phyloP scores from a whole-genome alignment of 257 asterid species.

The Perilla frutescens region DNA sequence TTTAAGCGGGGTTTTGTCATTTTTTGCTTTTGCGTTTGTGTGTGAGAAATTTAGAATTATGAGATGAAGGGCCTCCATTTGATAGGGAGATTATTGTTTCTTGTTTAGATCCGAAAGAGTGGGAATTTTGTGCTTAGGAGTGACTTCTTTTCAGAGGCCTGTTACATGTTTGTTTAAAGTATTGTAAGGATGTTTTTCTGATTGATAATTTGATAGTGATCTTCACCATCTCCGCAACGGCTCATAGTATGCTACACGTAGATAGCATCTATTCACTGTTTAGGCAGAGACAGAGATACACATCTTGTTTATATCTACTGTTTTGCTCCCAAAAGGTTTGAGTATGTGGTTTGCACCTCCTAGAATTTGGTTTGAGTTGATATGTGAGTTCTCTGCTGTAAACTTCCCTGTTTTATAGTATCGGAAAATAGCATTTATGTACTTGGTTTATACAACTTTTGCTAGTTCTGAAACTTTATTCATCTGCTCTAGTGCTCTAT shows the following conservation, averaged over 20 bases:
- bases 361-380: background rate
- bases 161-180: background rate
- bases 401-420: background rate
- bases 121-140: no score
- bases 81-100: no score
- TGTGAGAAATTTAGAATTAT: background rate
- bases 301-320: background rate
- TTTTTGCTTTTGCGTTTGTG: constrained; percentile 17
- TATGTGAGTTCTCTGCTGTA: background rate
- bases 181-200: no score
- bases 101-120: no score
- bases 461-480: background rate
- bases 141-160: background rate
- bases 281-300: background rate
- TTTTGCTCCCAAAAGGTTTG: background rate
- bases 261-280: background rate
- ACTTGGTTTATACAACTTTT: background rate
- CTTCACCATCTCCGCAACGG: no score
- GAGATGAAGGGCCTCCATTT: no score
- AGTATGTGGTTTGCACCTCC: background rate
- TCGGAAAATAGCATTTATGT: background rate
- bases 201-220: no score
- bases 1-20: background rate
- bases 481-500: background rate
- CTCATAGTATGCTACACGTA: no score